Evolutionary conservation across 768 basidiomycete genomes (phyloP).

Genomic region (Mycena amicta): DNA sequence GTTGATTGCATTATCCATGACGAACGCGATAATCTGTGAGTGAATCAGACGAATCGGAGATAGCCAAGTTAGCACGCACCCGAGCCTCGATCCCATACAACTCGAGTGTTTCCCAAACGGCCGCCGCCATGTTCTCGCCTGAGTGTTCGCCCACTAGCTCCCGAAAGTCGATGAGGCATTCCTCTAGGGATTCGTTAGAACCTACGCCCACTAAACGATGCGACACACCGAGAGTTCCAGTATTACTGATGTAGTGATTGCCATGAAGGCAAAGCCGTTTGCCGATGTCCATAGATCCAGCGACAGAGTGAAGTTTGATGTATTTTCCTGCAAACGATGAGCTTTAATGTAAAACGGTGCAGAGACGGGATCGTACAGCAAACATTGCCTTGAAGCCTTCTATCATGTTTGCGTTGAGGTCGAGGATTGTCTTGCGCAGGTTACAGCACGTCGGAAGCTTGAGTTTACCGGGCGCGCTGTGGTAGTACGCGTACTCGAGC

Average conservation of each 20-base stretch:
- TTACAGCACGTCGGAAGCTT: background rate
- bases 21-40: constrained; percentile 31
- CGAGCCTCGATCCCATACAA: constrained; percentile 28
- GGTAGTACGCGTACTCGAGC: background rate
- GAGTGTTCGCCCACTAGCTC: constrained; percentile 37
- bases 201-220: no score
- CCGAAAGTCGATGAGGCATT: constrained; percentile 38
- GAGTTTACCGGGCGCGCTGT: background rate
- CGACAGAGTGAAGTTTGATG: background rate
- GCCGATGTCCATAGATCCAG: constrained; percentile 19
- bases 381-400: background rate
- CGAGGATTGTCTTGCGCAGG: background rate
- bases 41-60: background rate
- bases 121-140: constrained; percentile 38
- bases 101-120: constrained; percentile 32
- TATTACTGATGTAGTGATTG: constrained; percentile 18
- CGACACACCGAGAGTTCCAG: constrained; percentile 10
- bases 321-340: background rate
- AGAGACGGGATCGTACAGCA: background rate
- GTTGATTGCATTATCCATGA: constrained; percentile 40
- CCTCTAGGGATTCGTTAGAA: constrained; percentile 30
- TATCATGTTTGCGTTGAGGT: background rate
- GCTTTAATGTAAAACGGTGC: background rate
- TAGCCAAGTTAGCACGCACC: constrained; percentile 16
- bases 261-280: constrained; percentile 16